Conservation (phyloP, 1,284 basidiomycete genomes). For the Leucoagaricus sp. region DNA sequence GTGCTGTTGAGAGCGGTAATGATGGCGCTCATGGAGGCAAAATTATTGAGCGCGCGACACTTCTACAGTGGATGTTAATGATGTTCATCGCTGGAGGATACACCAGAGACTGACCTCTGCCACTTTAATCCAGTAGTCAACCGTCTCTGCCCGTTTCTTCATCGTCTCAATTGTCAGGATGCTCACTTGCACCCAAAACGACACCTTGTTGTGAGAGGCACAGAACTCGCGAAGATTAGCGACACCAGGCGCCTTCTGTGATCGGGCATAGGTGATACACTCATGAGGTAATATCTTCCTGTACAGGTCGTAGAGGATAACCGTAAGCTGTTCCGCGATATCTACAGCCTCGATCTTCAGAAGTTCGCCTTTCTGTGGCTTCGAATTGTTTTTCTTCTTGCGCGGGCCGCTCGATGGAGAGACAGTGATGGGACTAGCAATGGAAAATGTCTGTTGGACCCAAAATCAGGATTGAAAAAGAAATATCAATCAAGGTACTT, state of each 20-base stretch:
- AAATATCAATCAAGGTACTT: conserved; percentile 24
- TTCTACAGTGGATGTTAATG: conserved; percentile 43
- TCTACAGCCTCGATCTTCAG: conserved; percentile 52
- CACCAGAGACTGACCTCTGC: conserved; percentile 56
- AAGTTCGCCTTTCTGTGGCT: conserved; percentile 52
- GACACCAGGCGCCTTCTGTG: conserved; percentile 37
- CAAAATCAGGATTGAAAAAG: neutral
- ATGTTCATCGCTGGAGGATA: neutral
- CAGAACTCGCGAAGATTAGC: conserved; percentile 55
- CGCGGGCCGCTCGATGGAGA: conserved; percentile 18
- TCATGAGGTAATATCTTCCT: conserved; percentile 59
- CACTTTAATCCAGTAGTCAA: conserved; percentile 76
- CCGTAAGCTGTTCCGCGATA: conserved; percentile 64
- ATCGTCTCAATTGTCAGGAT: conserved; percentile 53
- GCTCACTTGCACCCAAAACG: conserved; percentile 65
- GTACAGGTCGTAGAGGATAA: conserved; percentile 61
- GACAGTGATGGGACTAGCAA: conserved; percentile 12
- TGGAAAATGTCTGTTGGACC: conserved; percentile 19
- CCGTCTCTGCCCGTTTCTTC: conserved; percentile 54
- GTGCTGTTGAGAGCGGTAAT: conserved; percentile 62
- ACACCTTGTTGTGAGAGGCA: conserved; percentile 60
- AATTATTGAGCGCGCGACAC: conserved; percentile 66
- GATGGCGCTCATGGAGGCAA: conserved; percentile 67
- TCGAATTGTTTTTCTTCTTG: conserved; percentile 41
- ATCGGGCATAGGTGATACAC: conserved; percentile 56